Evolutionary conservation across 805 yeast species (phyloP), one percentile per base, ranked within the genome.

Genomic region (Starmerella bombi): DNA sequence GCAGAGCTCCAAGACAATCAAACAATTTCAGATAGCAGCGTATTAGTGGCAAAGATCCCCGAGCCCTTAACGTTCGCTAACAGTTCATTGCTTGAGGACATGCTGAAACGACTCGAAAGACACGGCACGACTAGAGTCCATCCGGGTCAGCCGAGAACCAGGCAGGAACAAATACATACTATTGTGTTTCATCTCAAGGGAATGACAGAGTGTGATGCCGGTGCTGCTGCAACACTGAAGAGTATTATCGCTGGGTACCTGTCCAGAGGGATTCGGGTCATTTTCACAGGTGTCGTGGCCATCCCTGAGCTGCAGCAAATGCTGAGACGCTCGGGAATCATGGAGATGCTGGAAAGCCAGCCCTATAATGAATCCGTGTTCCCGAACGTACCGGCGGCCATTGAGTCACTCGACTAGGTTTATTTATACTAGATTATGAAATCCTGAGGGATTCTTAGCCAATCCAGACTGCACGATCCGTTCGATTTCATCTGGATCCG

Each of bases 31-130:
- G 64, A 79, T 36, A 81, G 77, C 49, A 85, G 84, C 0, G 79
- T 85, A 41, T 63, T 86, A 27, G 73, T 84, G 22, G 79, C 85
- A 28, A 79, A 77, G 48, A 72, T 85, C 32, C 85, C 94, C 0
- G 95, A 85, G 54, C 94, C 95, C 1, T 64, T 85, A 44, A 82
- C 86, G 4, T 85, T 85, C 59, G 83, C 93, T 30, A 85, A 86
- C 57, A 70, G 86, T 6, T 79, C 79, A 21, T 93, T 82, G 50
- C 63, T 85, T 45, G 74, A 78, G 45, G 65, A 71, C 42, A 65
- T 88, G 28, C 62, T 85, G 43, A 63, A 68, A 32, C 64, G 94
- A 33, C 62, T 85, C 22, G 94, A 85, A 55, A 61, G 71, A 40
- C 82, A 80, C 52, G 93, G 94, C 0, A 75, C 93, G 0, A 66